Evolutionary conservation across 805 yeast species (phyloP), one percentile per base, ranked within the genome.

Genomic region (Cephaloascus fragrans): DNA sequence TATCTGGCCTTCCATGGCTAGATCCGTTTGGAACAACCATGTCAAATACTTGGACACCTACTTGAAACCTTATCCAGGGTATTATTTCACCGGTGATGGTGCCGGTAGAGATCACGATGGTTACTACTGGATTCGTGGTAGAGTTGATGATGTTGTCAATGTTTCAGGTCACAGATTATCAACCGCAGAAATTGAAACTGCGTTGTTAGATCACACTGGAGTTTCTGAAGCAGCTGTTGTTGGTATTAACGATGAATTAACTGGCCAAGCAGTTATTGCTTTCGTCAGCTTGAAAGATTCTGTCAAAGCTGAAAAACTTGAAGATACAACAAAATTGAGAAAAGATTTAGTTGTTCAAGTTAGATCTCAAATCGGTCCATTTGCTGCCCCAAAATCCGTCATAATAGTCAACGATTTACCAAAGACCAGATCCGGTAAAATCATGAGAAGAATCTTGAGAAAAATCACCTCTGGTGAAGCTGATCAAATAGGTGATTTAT

Each of bases 1-100:
- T 37, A 75, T 97, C 29, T 93, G 98, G 98, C 98, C 98, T 41
- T 88, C 97, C n/a, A 89, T 93, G 80, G 93, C 97, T 23, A 82
- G 98, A 67, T 80, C 96, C 39, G 93, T 93, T 44, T 89, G 81
- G 80, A 82, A 81, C 56, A 87, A 89, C 61, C 94, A 90, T 61
- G 65, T 67, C 45, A 80, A 96, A 53, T 90, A 73, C 66, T 67
- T 88, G 53, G 97, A 90, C 44, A 93, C 97, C 32, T 93, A 93
- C 62, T 71, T 93, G 57, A 81, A 80, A 52, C 96, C 96, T 38
- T 93, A 90, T 69, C 86, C 90, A 43, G 94, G 95, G 42, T 78
- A 75, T 66, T 93, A 88, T 69, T 93, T 93, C 72, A 84, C 97
- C 10, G 98, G 98, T 53, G 98, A 90, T 60, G 97, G 97, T 66